Evolutionary conservation across 1,284 basidiomycete genomes (phyloP).

Genomic region (Ustilago sp.): DNA sequence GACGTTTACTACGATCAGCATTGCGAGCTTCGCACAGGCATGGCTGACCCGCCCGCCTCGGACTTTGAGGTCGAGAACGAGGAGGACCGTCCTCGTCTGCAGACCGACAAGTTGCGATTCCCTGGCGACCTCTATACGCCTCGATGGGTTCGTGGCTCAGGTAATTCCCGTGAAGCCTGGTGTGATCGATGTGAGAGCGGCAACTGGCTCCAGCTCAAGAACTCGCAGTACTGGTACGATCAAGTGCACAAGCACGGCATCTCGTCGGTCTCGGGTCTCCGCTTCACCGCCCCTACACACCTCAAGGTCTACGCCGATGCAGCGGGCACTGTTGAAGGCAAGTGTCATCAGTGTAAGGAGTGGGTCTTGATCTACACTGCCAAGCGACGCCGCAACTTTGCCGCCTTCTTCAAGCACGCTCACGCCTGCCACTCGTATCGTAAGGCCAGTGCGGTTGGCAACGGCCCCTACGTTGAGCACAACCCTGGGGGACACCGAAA

Average conservation of each 20-base stretch:
- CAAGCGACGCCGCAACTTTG: constrained; percentile 54
- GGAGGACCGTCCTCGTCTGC: constrained; percentile 48
- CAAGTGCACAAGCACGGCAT: constrained; percentile 60
- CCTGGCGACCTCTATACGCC: constrained; percentile 60
- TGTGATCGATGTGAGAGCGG: constrained; percentile 59
- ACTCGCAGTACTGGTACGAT: constrained; percentile 62
- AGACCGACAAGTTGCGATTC: constrained; percentile 60
- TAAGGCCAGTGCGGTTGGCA: constrained; percentile 50
- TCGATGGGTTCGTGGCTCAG: constrained; percentile 55
- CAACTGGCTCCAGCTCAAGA: constrained; percentile 61
- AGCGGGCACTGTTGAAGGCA: constrained; percentile 52
- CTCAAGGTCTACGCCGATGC: constrained; percentile 53
- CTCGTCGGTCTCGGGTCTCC: constrained; percentile 50
- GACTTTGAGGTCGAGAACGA: constrained; percentile 53
- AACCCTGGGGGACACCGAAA: constrained; percentile 50
- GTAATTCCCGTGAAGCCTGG: constrained; percentile 57
- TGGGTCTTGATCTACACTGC: constrained; percentile 60
- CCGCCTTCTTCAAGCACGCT: constrained; percentile 58
- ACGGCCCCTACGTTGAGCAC: constrained; percentile 54
- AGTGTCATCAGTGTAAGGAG: constrained; percentile 59
- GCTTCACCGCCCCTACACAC: constrained; percentile 56
- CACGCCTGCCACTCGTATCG: constrained; percentile 53
- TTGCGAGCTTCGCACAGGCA: constrained; percentile 44
- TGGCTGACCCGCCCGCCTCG: constrained; percentile 46
- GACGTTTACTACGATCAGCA: constrained; percentile 59